A percentile compares a stretch with the other conserved stretches of the same genome.
Evolutionary conservation across 192 early-diverging fungal species (phyloP).

Genomic region (Hyaloraphidium curvatum): DNA sequence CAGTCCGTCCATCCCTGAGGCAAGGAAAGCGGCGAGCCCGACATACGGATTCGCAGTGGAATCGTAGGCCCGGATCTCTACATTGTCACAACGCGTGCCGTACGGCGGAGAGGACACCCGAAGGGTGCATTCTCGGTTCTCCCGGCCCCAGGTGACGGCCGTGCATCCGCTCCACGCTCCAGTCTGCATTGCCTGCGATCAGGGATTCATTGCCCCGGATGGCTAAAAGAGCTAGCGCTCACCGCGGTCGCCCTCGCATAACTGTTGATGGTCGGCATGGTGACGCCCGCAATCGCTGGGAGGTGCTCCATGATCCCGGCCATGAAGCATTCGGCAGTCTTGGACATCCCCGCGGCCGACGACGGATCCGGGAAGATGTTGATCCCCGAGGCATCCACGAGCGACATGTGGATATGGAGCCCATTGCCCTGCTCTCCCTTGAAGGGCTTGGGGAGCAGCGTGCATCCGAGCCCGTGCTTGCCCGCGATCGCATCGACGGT

Average conservation of each 20-base stretch:
- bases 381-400: background rate
- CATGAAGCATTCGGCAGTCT: background rate
- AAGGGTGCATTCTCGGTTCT: background rate
- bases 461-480: background rate
- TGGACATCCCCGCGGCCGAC: background rate
- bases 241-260: background rate
- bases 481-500: background rate
- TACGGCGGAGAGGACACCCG: background rate
- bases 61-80: background rate
- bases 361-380: conserved; percentile 1
- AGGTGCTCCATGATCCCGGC: background rate
- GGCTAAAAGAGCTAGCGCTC: background rate
- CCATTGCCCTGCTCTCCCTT: background rate
- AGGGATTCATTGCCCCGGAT: background rate
- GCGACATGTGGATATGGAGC: background rate
- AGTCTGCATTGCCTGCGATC: background rate
- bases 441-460: background rate
- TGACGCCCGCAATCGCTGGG: background rate
- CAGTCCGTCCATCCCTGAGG: conserved; percentile 1
- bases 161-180: background rate
- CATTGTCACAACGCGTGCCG: background rate
- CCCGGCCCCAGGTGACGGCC: background rate
- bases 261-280: background rate
- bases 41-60: background rate
- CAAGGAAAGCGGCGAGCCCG: background rate